Base-by-base conservation (phyloP, 805 yeast genomes). In the Barnettozyma botsteinii region DNA sequence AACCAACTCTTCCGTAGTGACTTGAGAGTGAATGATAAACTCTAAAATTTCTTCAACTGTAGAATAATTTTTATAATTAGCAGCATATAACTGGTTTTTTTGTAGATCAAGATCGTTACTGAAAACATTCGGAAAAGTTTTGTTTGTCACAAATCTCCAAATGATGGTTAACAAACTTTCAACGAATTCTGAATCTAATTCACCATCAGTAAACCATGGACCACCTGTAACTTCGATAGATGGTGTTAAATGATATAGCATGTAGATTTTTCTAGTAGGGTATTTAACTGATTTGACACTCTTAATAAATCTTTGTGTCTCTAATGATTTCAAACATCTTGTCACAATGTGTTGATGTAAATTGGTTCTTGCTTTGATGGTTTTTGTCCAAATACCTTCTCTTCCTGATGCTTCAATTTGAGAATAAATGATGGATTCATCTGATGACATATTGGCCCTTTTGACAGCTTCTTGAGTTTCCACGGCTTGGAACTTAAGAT, bases 181-280 rank as follows among this genome's bases (percentile, higher is more conserved):
- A 43, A 93, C 89, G 55, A 93, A 93, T 61, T 91, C 98, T 3
- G 87, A 79, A 58, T 93, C 98, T 42, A 93, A 70, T 61, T 93
- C 98, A 26, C 89, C 79, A 58, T 93, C 98, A 0, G 97, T 88
- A 58, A 89, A 93, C 98, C 98, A 93, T 4, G 98, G 98, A 5
- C 98, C 98, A 48, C 98, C 98, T 0, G 98, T 93, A 28, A 93
- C 93, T 50, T 91, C 98, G 24, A 86, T 81, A 4, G 95, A 83
- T 5, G 98, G 98, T 58, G 88, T 96, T 49, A 93, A 67, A 56
- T 86, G 81, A 59, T 89, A 91, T 39, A 93, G 70, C 98, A 93
- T 93, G 62, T 91, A 94, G 25, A 93, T 91, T 56, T 93, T 93
- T 49, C 98, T 73, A 1, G 97, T 91, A 12, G 98, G 97, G 60